phyloP scores from a whole-genome alignment of 139 green algal genomes.

The Zygnema cylindricum region DNA sequence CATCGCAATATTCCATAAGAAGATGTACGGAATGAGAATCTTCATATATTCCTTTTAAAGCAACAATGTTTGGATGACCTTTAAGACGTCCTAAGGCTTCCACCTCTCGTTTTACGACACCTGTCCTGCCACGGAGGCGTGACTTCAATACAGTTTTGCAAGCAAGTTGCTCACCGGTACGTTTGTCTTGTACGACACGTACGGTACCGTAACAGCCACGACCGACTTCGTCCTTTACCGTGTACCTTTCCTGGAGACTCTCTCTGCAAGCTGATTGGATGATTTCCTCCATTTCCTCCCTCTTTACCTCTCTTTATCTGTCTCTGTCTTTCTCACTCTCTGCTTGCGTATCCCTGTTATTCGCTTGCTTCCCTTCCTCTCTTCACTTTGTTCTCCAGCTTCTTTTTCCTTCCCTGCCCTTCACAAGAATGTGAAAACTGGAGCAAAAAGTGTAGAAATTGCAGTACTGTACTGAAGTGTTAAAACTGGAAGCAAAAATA shows the following conservation, averaged over 20 bases:
- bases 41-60: constrained; percentile 4
- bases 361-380: neutral
- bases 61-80: neutral
- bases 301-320: no score
- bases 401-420: neutral
- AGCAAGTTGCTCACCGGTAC: neutral
- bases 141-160: constrained; percentile 46
- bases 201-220: neutral
- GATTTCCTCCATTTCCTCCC: no score
- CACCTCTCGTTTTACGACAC: constrained; percentile 18
- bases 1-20: constrained; percentile 32
- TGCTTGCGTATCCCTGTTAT: neutral
- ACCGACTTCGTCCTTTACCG: neutral
- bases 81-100: neutral
- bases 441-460: no score
- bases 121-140: neutral
- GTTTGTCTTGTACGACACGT: neutral
- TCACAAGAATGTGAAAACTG: no score
- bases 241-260: neutral
- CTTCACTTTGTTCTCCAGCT: neutral
- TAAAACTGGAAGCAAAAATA: no score
- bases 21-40: constrained; percentile 7
- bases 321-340: no score
- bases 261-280: no score
- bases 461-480: no score